Percentiles rank a stretch among this genome's conserved stretches.
phyloP scores from a whole-genome alignment of 805 yeast genomes.

The Wickerhamiella siamensis region DNA sequence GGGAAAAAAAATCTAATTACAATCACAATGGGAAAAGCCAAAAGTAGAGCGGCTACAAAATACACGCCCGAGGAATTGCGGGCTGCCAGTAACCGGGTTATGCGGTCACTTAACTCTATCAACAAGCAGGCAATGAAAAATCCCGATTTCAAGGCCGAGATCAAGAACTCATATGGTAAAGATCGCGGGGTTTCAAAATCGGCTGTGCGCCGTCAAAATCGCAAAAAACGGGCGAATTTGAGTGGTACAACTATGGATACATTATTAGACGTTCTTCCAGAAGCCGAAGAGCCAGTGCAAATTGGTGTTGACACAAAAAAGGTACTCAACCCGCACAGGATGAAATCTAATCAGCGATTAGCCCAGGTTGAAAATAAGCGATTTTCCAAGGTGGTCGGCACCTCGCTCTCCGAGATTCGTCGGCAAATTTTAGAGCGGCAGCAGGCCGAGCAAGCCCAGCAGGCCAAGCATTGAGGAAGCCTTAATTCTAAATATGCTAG shows the following conservation, averaged over 20 bases:
- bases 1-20: not conserved
- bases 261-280: slow-evolving; percentile 12
- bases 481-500: no score
- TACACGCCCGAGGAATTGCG: slow-evolving; percentile 18
- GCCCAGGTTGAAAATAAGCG: not conserved
- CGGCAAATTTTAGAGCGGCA: not conserved
- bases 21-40: not conserved
- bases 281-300: slow-evolving; percentile 6
- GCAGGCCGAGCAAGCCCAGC: no score
- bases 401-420: not conserved
- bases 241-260: slow-evolving; percentile 17
- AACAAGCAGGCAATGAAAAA: slow-evolving; percentile 7
- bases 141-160: slow-evolving; percentile 5
- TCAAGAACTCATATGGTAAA: slow-evolving; percentile 14
- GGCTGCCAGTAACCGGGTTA: slow-evolving; percentile 17
- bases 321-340: not conserved
- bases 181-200: slow-evolving; percentile 14
- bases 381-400: not conserved
- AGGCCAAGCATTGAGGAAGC: no score
- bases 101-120: slow-evolving; percentile 16
- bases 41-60: not conserved
- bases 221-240: slow-evolving; percentile 14
- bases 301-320: not conserved
- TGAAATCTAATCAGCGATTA: not conserved
- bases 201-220: slow-evolving; percentile 14